Evolutionary conservation across 352 stramenopile genomes (phyloP).

Genomic region (Phytophthora megakarya): DNA sequence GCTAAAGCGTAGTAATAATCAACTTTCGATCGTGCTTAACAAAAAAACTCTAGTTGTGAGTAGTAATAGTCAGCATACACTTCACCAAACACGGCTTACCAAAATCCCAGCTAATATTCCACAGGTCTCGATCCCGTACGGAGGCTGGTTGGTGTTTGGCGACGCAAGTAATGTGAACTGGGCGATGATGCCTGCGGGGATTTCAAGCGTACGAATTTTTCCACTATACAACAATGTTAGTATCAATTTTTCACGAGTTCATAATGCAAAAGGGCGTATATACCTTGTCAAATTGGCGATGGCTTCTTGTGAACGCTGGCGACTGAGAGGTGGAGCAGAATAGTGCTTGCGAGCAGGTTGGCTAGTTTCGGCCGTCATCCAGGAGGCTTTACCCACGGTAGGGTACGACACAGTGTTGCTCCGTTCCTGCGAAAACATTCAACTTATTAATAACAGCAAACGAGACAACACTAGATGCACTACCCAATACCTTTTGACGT

Average conservation of each 20-base stretch:
- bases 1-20: constrained; percentile 81
- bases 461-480: no score
- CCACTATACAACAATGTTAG: constrained; percentile 41
- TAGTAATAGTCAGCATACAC: neutral
- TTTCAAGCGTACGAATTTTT: constrained; percentile 67
- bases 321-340: constrained; percentile 41
- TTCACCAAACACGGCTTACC: constrained; percentile 38
- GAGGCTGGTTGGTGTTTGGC: constrained; percentile 71
- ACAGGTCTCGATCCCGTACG: constrained; percentile 91
- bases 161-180: constrained; percentile 83
- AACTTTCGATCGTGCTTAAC: constrained; percentile 57
- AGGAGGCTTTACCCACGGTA: constrained; percentile 62
- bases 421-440: constrained; percentile 25
- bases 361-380: constrained; percentile 47
- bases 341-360: constrained; percentile 16
- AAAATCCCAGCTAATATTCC: constrained; percentile 86
- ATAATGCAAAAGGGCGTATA: neutral
- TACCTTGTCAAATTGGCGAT: constrained; percentile 69
- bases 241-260: neutral
- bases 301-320: constrained; percentile 62
- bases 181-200: constrained; percentile 71
- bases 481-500: constrained; percentile 30
- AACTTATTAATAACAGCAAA: no score
- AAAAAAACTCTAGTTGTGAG: neutral
- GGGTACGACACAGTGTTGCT: constrained; percentile 55